Evolutionary conservation across 1,284 basidiomycete species (phyloP).

Genomic region (Irpex sp.): DNA sequence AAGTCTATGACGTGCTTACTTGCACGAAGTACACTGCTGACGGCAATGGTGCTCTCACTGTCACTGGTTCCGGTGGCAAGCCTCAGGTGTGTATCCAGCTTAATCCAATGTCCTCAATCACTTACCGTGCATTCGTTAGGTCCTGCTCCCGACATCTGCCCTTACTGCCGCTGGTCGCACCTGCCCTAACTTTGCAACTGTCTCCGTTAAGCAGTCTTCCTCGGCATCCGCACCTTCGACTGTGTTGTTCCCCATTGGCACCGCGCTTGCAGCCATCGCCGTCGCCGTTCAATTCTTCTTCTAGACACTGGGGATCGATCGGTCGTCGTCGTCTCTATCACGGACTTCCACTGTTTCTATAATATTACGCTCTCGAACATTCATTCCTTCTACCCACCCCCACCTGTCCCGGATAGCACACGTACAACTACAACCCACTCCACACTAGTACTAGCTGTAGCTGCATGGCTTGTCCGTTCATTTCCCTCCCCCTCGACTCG

Average conservation of each 20-base stretch:
- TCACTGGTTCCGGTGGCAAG: slow-evolving; percentile 32
- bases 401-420: no score
- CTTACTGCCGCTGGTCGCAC: slow-evolving; percentile 18
- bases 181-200: slow-evolving; percentile 13
- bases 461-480: neutral
- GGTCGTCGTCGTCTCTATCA: neutral
- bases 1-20: slow-evolving; percentile 60
- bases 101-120: neutral
- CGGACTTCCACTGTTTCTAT: neutral
- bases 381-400: neutral
- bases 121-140: slow-evolving; percentile 8
- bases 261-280: neutral
- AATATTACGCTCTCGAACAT: neutral
- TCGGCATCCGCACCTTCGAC: slow-evolving; percentile 3
- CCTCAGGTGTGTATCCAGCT: slow-evolving; percentile 33
- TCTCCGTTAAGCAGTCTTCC: slow-evolving; percentile 12
- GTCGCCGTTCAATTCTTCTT: neutral
- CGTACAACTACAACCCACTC: no score
- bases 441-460: neutral
- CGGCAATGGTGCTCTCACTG: slow-evolving; percentile 39
- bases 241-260: neutral
- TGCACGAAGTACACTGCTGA: slow-evolving; percentile 46
- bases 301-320: neutral
- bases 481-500: neutral
- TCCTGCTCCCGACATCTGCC: slow-evolving; percentile 22